These are phyloP conservation scores for Thyridium curvatum DNA, from an alignment of 2,329 filamentous ascomycete genomes.

Conservation along the genomic window DNA sequence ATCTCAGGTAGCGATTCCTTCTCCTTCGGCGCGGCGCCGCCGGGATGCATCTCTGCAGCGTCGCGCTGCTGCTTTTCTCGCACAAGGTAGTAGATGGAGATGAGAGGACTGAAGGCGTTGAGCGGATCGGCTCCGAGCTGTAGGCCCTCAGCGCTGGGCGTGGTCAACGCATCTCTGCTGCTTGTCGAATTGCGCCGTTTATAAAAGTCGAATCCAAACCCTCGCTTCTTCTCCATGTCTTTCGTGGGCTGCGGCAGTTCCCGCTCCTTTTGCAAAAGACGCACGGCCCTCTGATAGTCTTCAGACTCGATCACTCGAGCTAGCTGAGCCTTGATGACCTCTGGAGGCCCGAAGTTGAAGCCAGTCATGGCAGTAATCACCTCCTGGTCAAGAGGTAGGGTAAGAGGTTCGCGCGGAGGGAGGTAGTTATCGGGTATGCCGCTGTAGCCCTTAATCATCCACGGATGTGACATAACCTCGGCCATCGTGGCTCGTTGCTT, in stretches of 20 bases:
- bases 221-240: constrained; percentile 75
- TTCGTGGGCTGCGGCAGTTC: constrained; percentile 50
- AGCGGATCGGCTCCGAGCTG: constrained; percentile 78
- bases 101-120: constrained; percentile 86
- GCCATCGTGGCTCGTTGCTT: constrained; percentile 76
- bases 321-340: constrained; percentile 76
- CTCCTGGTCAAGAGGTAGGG: constrained; percentile 73
- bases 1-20: constrained; percentile 62
- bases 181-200: constrained; percentile 85
- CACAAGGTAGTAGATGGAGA: constrained; percentile 96
- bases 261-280: constrained; percentile 60
- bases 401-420: constrained; percentile 75
- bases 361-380: constrained; percentile 93
- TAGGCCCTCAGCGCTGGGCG: constrained; percentile 80
- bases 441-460: constrained; percentile 90
- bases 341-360: constrained; percentile 89
- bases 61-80: constrained; percentile 89
- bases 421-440: constrained; percentile 85
- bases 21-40: constrained; percentile 26
- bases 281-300: constrained; percentile 84
- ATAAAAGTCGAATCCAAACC: constrained; percentile 92
- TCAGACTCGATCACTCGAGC: constrained; percentile 85
- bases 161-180: constrained; percentile 79
- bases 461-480: constrained; percentile 92
- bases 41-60: constrained; percentile 36